A percentile compares a stretch with the other conserved stretches of the same genome.
Conservation (phyloP, 106 monocot genomes). For the Acorus calamus region DNA sequence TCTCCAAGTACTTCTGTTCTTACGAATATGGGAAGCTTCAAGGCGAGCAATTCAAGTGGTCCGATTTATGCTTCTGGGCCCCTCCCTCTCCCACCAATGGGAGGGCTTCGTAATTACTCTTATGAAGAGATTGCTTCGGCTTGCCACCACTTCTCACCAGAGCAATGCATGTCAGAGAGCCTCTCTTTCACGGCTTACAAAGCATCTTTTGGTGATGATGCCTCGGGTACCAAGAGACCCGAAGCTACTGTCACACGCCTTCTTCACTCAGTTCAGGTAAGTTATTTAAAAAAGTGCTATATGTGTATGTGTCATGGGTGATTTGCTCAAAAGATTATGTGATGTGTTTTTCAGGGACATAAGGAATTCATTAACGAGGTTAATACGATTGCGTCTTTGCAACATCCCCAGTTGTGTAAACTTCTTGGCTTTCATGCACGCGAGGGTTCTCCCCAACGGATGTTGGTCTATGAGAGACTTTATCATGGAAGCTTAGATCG, state of each 20-base stretch:
- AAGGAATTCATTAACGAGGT: slow-evolving; percentile 77
- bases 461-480: slow-evolving; percentile 81
- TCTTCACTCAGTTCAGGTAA: slow-evolving; percentile 65
- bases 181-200: slow-evolving; percentile 49
- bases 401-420: slow-evolving; percentile 81
- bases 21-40: slow-evolving; percentile 71
- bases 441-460: slow-evolving; percentile 71
- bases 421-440: slow-evolving; percentile 76
- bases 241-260: slow-evolving; percentile 71
- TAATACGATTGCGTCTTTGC: slow-evolving; percentile 59
- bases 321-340: neutral
- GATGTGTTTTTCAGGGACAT: slow-evolving; percentile 35
- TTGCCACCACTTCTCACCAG: slow-evolving; percentile 68
- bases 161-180: slow-evolving; percentile 65
- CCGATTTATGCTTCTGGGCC: slow-evolving; percentile 45
- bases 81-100: slow-evolving; percentile 69
- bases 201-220: slow-evolving; percentile 82
- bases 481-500: slow-evolving; percentile 77
- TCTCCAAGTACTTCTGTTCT: slow-evolving; percentile 22
- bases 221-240: slow-evolving; percentile 33
- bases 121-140: slow-evolving; percentile 72
- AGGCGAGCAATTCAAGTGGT: slow-evolving; percentile 24
- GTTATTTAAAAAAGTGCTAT: neutral
- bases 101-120: slow-evolving; percentile 54
- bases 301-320: neutral